Percentiles rank a stretch among this genome's conserved stretches.
Conservation (phyloP, 1,284 basidiomycete genomes). For the Chalciporus sp. region DNA sequence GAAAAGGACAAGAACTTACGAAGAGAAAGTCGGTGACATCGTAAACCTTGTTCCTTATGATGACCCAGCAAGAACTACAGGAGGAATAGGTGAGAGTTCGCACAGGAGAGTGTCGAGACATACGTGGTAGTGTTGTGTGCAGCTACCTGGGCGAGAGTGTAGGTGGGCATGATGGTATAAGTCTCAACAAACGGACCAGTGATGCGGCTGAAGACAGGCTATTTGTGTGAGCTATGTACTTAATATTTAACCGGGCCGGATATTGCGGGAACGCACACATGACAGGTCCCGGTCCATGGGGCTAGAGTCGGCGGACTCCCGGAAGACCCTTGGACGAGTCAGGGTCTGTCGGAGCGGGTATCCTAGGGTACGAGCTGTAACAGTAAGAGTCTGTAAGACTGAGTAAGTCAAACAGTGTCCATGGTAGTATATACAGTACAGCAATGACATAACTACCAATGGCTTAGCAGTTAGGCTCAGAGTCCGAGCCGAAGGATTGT, state of each 20-base stretch:
- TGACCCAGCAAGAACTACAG: constrained; percentile 83
- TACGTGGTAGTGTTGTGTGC: constrained; percentile 57
- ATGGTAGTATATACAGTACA: no score
- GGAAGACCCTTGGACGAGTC: not conserved
- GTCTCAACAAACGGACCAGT: constrained; percentile 25
- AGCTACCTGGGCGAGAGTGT: constrained; percentile 46
- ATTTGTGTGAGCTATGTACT: not conserved
- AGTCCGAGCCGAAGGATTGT: no score
- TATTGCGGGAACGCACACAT: not conserved
- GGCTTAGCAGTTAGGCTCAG: no score
- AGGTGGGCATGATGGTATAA: constrained; percentile 34
- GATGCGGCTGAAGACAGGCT: not conserved
- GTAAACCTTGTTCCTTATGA: constrained; percentile 77
- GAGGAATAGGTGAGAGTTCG: not conserved
- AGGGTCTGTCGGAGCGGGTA: no score
- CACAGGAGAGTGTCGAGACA: constrained; percentile 9
- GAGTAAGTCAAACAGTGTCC: not conserved
- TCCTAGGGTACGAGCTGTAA: no score
- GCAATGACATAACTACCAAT: no score
- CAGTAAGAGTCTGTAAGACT: no score
- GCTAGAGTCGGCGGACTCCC: no score
- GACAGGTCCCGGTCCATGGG: not conserved
- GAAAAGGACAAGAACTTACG: constrained; percentile 38
- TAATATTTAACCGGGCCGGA: not conserved
- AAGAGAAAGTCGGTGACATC: constrained; percentile 86